Percentiles rank a stretch among this genome's conserved stretches.
Conservation (phyloP, 2,329 filamentous ascomycete species). For the Thielaviopsis musarum region DNA sequence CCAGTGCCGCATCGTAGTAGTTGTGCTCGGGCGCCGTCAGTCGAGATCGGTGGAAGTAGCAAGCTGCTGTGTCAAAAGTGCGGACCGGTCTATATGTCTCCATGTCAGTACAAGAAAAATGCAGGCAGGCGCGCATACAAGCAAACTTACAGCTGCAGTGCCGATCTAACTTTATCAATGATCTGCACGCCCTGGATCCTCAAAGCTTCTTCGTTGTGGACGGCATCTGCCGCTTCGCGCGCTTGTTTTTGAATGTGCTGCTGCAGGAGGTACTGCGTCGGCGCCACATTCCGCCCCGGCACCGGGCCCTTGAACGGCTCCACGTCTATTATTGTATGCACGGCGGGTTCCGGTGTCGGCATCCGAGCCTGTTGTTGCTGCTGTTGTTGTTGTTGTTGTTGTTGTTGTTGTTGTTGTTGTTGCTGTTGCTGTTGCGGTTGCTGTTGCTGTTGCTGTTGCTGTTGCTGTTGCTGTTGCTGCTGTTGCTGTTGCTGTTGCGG, state of each 20-base stretch:
- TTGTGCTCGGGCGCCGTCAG: slow-evolving; percentile 78
- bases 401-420: too few relatives aligned
- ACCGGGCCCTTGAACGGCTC: slow-evolving; percentile 22
- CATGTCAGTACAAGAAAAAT: slow-evolving; percentile 3
- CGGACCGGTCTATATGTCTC: slow-evolving; percentile 50
- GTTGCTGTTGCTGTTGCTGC: slow-evolving; percentile 2
- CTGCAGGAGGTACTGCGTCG: slow-evolving; percentile 64
- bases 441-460: neutral
- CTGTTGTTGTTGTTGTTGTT: too few relatives aligned
- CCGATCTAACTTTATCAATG: slow-evolving; percentile 70
- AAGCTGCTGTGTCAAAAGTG: slow-evolving; percentile 80
- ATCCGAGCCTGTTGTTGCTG: slow-evolving; percentile 1
- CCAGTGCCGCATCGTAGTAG: slow-evolving; percentile 71
- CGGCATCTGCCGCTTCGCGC: slow-evolving; percentile 52
- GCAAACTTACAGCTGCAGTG: slow-evolving; percentile 53
- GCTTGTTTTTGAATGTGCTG: slow-evolving; percentile 60
- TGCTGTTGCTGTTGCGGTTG: neutral
- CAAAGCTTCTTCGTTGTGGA: slow-evolving; percentile 56
- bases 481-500: slow-evolving; percentile 4
- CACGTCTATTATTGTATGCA: slow-evolving; percentile 6
- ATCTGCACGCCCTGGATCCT: slow-evolving; percentile 75
- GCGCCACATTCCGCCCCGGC: slow-evolving; percentile 31
- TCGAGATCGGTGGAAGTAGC: slow-evolving; percentile 89
- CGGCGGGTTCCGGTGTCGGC: slow-evolving; percentile 3
- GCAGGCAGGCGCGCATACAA: slow-evolving; percentile 4